Base-by-base conservation (phyloP, 495 filamentous ascomycete species). In the Penicillium alfredii region DNA sequence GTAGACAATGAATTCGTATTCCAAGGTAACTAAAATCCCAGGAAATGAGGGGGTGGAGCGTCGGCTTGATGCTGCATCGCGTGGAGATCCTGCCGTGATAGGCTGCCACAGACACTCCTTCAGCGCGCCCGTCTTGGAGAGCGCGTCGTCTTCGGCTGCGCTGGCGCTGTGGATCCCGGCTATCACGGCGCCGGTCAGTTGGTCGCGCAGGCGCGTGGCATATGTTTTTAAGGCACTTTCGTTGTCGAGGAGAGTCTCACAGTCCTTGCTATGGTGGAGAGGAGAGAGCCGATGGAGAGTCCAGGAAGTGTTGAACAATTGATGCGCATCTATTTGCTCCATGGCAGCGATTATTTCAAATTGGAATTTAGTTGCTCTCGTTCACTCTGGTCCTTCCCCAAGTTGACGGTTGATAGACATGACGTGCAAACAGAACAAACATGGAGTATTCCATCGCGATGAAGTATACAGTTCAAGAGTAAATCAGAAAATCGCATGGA, bases 221-320 rank as follows among this genome's bases (percentile, higher is more conserved):
- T 78, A 71, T 12, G 61, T 60, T 25, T 61, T 63, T 5, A 77
- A 51, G 5, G 66, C 63, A 42, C 40, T 20, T 8, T 45, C 44
- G 27, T 63, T 53, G 38, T 54, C 38, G 31, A 71, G 43, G 10
- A 71, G 63, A 4, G 60, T 38, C 13, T 59, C 48, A 41, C 62
- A 63, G 30, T 65, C 63, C 30, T 59, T 66, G 12, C 47, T 56
- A 33, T 71, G 63, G 47, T 73, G 61, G 16, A 79, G 64, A 10
- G 73, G 73, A 2, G 74, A 76, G 24, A 79, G 60, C 23, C 72
- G 69, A 45, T 78, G 62, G n/a, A 72, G 44, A 6, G 67, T 71
- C 63, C 72, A 80, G 6, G 71, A 75, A 1, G 70, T 71, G 33
- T 74, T 71, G 35, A 76, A 69, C 19, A 79, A 61, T 16, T 62